Base-by-base conservation (phyloP, 345 rosid species). In the Salix caprea region DNA sequence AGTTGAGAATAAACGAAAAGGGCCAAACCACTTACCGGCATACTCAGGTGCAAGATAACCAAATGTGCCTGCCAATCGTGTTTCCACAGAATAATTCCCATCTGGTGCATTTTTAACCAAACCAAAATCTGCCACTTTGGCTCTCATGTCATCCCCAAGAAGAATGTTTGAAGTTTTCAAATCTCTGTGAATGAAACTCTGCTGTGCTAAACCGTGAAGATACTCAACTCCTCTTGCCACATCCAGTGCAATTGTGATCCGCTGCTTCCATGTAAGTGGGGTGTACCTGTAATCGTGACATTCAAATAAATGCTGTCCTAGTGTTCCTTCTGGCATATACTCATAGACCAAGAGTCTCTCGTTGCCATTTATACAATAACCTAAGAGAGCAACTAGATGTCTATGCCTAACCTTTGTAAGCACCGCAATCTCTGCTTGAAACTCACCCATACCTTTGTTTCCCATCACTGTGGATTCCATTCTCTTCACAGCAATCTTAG, bases 21-120 rank as follows among this genome's bases (percentile, higher is more conserved):
- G 19, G 24, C 24, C 6, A 19, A 73, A 18, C 61, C 42, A 44
- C 48, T 70, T 80, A 76, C 79, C 79, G 24, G 82, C 83, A 80
- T 76, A 80, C 73, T 80, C 79, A 34, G 83, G 83, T 32, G 83
- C 83, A 66, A 80, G 79, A 60, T 80, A 80, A 50, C 83, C 83
- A 71, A 80, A 76, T 16, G 83, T 80, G 44, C 83, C 83, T 0
- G 79, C 83, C 40, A 76, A 13, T 67, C 76, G 36, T 42, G 83
- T 80, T 60, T 75, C 76, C 69, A 76, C 26, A 23, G 83, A 72
- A 36, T 67, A 76, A 16, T 76, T 80, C 44, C 79, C 83, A 16
- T 80, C 79, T 13, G 83, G 79, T 42, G 79, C 79, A 65, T 76
- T 80, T 76, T 74, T 80, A 71, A 80, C 79, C 66, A 76, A 61